Conservation (phyloP, 164 flowering plant species). For the Protea cynaroides region DNA sequence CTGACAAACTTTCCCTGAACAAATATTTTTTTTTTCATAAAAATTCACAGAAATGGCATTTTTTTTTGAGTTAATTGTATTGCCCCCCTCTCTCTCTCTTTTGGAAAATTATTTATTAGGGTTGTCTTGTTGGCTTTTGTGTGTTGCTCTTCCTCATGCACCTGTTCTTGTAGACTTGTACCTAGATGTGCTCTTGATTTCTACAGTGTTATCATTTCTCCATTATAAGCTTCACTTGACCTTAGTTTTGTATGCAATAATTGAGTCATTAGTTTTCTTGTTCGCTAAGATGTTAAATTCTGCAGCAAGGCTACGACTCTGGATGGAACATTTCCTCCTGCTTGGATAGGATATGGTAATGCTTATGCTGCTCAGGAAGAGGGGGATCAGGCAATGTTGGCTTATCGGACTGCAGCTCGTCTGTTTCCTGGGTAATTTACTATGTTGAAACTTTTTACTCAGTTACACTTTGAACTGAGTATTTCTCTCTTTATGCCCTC, state of each 20-base stretch:
- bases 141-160: too few relatives aligned
- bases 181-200: not conserved
- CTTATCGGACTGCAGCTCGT: constrained; percentile 94
- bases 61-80: too few relatives aligned
- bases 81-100: too few relatives aligned
- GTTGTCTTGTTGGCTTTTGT: too few relatives aligned
- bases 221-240: constrained; percentile 1
- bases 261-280: not conserved
- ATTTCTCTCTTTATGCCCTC: not conserved
- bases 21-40: too few relatives aligned
- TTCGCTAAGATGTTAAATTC: constrained; percentile 7
- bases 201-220: not conserved
- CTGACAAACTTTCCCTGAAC: too few relatives aligned
- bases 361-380: constrained; percentile 95
- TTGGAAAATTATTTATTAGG: too few relatives aligned
- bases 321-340: constrained; percentile 86
- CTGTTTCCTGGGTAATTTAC: constrained; percentile 85
- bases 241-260: not conserved
- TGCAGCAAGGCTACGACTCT: constrained; percentile 83
- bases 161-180: not conserved
- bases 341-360: constrained; percentile 93
- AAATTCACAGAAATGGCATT: too few relatives aligned
- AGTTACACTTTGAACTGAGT: too few relatives aligned
- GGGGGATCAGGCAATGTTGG: constrained; percentile 98
- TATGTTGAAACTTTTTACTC: not conserved